Percentiles rank a stretch among this genome's conserved stretches.
Evolutionary conservation across 106 monocot genomes (phyloP).

Genomic region (Allium cepa): DNA sequence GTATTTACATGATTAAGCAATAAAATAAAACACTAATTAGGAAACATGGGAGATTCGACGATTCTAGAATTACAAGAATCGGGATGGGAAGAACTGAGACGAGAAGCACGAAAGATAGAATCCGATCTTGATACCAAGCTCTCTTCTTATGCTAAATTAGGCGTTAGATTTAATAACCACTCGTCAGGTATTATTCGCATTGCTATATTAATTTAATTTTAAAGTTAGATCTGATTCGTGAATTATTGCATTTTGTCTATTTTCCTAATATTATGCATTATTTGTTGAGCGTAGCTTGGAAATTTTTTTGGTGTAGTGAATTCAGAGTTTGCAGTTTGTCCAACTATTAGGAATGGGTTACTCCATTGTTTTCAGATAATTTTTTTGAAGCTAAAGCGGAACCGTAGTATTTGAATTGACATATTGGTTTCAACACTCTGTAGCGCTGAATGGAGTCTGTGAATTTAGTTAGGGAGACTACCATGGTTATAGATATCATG

Average conservation of each 20-base stretch:
- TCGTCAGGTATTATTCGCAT: slow-evolving; percentile 11
- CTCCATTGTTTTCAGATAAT: no score
- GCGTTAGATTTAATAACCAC: slow-evolving; percentile 30
- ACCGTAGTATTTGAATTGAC: no score
- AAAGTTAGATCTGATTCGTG: slow-evolving; percentile 1
- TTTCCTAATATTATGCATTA: not conserved
- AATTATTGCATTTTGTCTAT: not conserved
- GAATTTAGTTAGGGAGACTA: no score
- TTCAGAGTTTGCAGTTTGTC: no score
- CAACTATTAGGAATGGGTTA: no score
- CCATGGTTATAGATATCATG: no score
- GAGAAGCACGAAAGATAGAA: slow-evolving; percentile 75
- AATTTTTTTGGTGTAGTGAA: no score
- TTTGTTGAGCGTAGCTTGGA: no score
- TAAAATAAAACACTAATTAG: not conserved
- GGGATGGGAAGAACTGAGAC: slow-evolving; percentile 20
- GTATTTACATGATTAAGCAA: not conserved
- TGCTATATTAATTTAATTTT: not conserved
- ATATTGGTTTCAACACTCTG: no score
- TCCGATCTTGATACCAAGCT: slow-evolving; percentile 90
- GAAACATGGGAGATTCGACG: slow-evolving; percentile 4
- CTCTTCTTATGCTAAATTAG: slow-evolving; percentile 96
- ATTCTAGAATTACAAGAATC: slow-evolving; percentile 18
- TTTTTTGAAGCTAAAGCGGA: no score
- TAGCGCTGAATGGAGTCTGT: no score